phyloP scores from a whole-genome alignment of 176 grass and related monocot species.

The Guadua angustifolia region DNA sequence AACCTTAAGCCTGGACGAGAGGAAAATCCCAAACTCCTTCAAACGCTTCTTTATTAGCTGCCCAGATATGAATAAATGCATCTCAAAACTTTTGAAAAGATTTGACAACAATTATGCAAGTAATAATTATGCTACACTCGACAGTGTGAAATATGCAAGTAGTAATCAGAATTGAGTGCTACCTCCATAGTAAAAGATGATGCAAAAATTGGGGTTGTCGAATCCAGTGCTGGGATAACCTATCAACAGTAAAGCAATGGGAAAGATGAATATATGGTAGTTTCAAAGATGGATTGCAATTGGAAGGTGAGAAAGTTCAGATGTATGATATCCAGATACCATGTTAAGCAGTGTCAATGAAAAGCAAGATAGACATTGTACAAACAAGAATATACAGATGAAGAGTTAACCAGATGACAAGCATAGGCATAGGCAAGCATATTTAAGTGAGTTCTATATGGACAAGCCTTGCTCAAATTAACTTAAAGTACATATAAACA shows the following conservation, averaged over 20 bases:
- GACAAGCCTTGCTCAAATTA: background rate
- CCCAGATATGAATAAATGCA: slow-evolving; percentile 47
- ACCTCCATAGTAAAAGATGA: slow-evolving; percentile 99
- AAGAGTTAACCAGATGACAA: slow-evolving; percentile 30
- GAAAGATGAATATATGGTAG: slow-evolving; percentile 30
- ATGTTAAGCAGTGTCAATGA: slow-evolving; percentile 6
- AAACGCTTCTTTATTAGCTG: slow-evolving; percentile 97
- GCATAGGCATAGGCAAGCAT: background rate
- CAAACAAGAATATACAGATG: slow-evolving; percentile 18
- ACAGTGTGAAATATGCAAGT: slow-evolving; percentile 20
- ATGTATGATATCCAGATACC: slow-evolving; percentile 17
- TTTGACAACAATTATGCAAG: slow-evolving; percentile 5
- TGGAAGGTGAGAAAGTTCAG: slow-evolving; percentile 28
- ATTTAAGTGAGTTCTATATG: slow-evolving; percentile 2
- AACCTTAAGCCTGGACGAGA: slow-evolving; percentile 83
- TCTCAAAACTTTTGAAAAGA: slow-evolving; percentile 38
- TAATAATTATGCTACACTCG: slow-evolving; percentile 16
- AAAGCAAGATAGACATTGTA: slow-evolving; percentile 18
- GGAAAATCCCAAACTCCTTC: slow-evolving; percentile 96
- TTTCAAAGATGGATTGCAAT: slow-evolving; percentile 1
- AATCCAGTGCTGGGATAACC: slow-evolving; percentile 96
- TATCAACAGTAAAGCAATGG: slow-evolving; percentile 47
- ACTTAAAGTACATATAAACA: slow-evolving; percentile 2
- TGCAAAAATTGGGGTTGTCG: slow-evolving; percentile 87
- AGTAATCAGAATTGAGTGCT: slow-evolving; percentile 30